Percentiles rank a stretch among this genome's conserved stretches.
Conservation (phyloP, 768 basidiomycete genomes). For the Mycena galopus region DNA sequence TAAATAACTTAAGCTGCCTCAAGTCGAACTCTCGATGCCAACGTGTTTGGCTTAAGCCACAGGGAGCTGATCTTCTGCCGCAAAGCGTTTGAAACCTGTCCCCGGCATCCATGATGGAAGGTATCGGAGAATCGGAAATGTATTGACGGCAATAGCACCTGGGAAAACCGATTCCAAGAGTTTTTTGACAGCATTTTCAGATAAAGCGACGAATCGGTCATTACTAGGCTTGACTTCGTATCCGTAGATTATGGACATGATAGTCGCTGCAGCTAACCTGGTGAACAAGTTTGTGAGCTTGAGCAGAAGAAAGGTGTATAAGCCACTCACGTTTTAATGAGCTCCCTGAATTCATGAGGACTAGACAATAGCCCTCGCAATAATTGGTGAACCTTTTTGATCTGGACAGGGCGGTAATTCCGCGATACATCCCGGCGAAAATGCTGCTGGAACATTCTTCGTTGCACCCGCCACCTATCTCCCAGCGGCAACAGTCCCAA, state of each 20-base stretch:
- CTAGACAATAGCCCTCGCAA: constrained; percentile 30
- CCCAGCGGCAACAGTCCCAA: constrained; percentile 45
- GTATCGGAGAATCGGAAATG: constrained; percentile 48
- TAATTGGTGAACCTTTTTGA: constrained; percentile 39
- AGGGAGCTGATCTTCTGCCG: too few species aligned
- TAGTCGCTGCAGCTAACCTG: constrained; percentile 9
- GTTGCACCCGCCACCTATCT: constrained; percentile 45
- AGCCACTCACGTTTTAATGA: constrained; percentile 2
- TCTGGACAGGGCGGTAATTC: constrained; percentile 41
- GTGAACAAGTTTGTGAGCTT: not conserved
- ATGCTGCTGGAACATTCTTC: constrained; percentile 45
- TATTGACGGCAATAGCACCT: constrained; percentile 43
- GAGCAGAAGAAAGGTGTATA: not conserved
- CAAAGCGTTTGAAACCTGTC: constrained; percentile 7
- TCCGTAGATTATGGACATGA: constrained; percentile 39
- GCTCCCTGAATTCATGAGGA: constrained; percentile 35
- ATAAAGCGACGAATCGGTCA: constrained; percentile 41
- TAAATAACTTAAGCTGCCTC: too few species aligned
- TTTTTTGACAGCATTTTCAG: constrained; percentile 37
- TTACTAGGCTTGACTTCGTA: constrained; percentile 41
- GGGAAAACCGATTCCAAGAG: constrained; percentile 34
- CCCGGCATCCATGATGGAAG: constrained; percentile 49
- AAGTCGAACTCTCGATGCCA: too few species aligned
- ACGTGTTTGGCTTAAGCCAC: too few species aligned
- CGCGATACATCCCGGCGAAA: constrained; percentile 40